Base-by-base conservation (phyloP, 495 filamentous ascomycete genomes). In the Xylaria telfairii region DNA sequence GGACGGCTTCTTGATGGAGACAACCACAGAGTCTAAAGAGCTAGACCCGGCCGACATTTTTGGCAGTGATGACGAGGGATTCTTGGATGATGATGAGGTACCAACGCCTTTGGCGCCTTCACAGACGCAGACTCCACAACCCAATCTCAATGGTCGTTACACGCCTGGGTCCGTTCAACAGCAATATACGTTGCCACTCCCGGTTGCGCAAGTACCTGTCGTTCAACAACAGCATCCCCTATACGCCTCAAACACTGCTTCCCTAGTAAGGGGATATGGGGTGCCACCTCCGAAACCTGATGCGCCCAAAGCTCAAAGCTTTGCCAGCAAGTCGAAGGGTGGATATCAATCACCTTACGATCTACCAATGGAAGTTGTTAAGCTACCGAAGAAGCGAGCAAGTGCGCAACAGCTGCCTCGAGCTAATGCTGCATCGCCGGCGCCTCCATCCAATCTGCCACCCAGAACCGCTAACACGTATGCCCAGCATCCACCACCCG, bases 311-410 rank as follows among this genome's bases (percentile, higher is more conserved):
- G 87, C 90, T 0, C 84, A 92, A 71, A 98, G 95, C 76, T 99
- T 97, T 79, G 92, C 88, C 6, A 91, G 94, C 76, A 95, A 94
- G 72, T 82, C 92, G 9, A 98, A 96, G 78, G 90, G 94, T 51
- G 95, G 95, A 12, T 99, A 98, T 77, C 87, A 89, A 39, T 97
- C 94, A 30, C 96, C 96, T 4, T 99, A 97, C 73, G 96, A 99
- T 79, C 87, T 99, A 4, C 96, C 96, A 3, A 93, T 96, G 81
- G 95, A 97, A 59, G 86, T 98, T 19, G 86, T 90, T 21, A 88
- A 88, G 65, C 90, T 90, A 34, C 91, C 91, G 37, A 87, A 88
- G 80, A 89, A 88, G 82, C 81, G 87, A 67, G 78, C 79, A 59
- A 87, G 81, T 67, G 80, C 79, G 62, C 83, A 82, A 51, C 82